Base-by-base conservation (phyloP, 805 yeast species). In the Zygosaccharomyces rouxii region DNA sequence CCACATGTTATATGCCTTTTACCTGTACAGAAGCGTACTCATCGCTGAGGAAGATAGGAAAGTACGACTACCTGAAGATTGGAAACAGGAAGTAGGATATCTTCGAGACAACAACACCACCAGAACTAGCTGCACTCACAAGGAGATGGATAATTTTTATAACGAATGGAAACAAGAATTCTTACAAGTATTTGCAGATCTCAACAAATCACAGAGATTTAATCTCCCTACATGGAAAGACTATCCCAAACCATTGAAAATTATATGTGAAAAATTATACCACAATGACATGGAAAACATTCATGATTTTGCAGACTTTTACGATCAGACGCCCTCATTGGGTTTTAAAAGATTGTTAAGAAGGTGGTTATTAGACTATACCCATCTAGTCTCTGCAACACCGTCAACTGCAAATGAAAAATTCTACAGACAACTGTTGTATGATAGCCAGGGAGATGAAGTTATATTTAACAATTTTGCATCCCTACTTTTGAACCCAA, bases 361-460 rank as follows among this genome's bases (percentile, higher is more conserved):
- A 25, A 44, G 58, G 21, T 66, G 70, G 70, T 49, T 58, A 25
- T 60, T 53, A 38, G 68, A 66, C 48, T 51, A 66, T 47, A 46
- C 55, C 4, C 47, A 49, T 13, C 39, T 59, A 9, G 37, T 63
- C 10, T 47, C 46, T 7, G 44, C 50, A 7, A 31, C 39, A 2
- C 30, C 41, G 19, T 43, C 28, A 14, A 38, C 38, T 11, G 42
- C 44, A n/a, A 51, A 53, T 41, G 68, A 63, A 46, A 16, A 2
- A 0, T 54, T 64, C 21, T 62, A 56, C 48, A 46, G 54, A 16
- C 41, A 51, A 26, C 39, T 64, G 38, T 21, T 66, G 3, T 30
- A 42, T 7, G 65, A 65, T 30, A 54, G 60, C 29, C 43, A 49
- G 26, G 40, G 49, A 16, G 61, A 64, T 42, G 41, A 51, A n/a